Evolutionary conservation across 306 rosid species (phyloP).

Genomic region (Vigna nakashimae): DNA sequence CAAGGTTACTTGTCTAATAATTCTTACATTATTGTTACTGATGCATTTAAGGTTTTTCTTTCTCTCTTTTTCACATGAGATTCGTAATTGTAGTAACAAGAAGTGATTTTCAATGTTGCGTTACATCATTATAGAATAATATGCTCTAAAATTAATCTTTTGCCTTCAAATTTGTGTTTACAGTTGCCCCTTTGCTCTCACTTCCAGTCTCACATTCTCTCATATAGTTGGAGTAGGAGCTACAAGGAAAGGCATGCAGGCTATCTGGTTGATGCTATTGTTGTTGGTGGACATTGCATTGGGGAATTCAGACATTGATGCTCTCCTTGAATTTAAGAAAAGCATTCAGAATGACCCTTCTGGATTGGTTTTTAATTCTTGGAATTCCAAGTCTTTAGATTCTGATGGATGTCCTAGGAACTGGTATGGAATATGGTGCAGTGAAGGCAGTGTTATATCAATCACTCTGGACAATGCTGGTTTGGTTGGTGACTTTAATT

Average conservation of each 20-base stretch:
- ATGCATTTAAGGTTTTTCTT: background rate
- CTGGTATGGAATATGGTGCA: slow-evolving; percentile 73
- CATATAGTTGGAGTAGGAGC: slow-evolving; percentile 43
- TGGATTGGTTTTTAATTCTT: slow-evolving; percentile 64
- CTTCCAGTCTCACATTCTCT: slow-evolving; percentile 22
- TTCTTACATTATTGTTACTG: background rate
- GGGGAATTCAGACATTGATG: slow-evolving; percentile 69
- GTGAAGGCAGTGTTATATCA: slow-evolving; percentile 63
- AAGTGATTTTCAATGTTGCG: slow-evolving; percentile 23
- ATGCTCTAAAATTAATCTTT: background rate
- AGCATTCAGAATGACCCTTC: slow-evolving; percentile 68
- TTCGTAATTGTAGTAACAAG: slow-evolving; percentile 4
- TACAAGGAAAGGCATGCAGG: slow-evolving; percentile 71
- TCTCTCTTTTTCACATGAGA: background rate
- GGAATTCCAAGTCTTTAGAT: slow-evolving; percentile 70
- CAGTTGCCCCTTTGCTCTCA: slow-evolving; percentile 24
- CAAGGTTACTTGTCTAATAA: slow-evolving; percentile 4
- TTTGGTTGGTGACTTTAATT: slow-evolving; percentile 68
- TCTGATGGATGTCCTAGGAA: slow-evolving; percentile 77
- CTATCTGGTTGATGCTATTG: slow-evolving; percentile 55
- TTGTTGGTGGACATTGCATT: slow-evolving; percentile 52
- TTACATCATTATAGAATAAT: background rate
- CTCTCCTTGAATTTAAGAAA: slow-evolving; percentile 71
- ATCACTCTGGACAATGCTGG: slow-evolving; percentile 65
- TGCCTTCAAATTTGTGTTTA: background rate